A percentile compares a stretch with the other conserved stretches of the same genome.
Conservation (phyloP, 1,139 yeast species). For the Yarrowia galli region DNA sequence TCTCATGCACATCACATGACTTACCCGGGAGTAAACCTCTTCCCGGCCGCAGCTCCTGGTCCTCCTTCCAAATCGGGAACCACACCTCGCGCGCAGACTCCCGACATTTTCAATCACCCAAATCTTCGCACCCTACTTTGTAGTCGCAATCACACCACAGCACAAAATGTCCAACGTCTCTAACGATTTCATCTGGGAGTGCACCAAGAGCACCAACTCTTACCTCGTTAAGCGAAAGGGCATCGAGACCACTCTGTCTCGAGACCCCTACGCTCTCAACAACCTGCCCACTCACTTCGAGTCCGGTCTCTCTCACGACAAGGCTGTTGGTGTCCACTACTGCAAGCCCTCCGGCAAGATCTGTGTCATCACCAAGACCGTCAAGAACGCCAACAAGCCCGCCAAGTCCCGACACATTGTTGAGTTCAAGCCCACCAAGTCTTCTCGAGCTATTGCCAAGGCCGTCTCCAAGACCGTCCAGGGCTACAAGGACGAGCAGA, state of each 20-base stretch:
- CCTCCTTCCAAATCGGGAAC: conserved; percentile 21
- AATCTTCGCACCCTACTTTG: conserved; percentile 32
- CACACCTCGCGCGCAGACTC: conserved; percentile 20
- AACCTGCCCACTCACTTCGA: conserved; percentile 57
- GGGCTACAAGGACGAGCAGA: conserved; percentile 59
- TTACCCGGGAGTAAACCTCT: conserved; percentile 23
- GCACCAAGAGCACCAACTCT: conserved; percentile 57
- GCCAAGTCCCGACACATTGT: conserved; percentile 52
- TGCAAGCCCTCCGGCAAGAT: conserved; percentile 52
- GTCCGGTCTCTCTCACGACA: conserved; percentile 58
- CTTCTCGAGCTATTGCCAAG: conserved; percentile 55
- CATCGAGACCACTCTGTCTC: conserved; percentile 55
- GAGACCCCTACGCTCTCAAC: conserved; percentile 59
- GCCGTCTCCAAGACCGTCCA: conserved; percentile 57
- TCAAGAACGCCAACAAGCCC: conserved; percentile 56
- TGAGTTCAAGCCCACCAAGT: conserved; percentile 55
- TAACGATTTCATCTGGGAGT: conserved; percentile 60
- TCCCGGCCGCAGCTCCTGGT: conserved; percentile 20
- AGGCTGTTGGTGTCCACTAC: conserved; percentile 56
- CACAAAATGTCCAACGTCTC: conserved; percentile 39
- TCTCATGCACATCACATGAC: conserved; percentile 2
- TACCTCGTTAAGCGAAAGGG: conserved; percentile 57
- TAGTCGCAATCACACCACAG: conserved; percentile 29
- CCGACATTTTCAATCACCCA: conserved; percentile 31
- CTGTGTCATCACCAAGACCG: conserved; percentile 55